These are phyloP conservation scores for Aspergillus heteromorphus DNA, from an alignment of 495 filamentous ascomycete genomes.

Conservation along the genomic window DNA sequence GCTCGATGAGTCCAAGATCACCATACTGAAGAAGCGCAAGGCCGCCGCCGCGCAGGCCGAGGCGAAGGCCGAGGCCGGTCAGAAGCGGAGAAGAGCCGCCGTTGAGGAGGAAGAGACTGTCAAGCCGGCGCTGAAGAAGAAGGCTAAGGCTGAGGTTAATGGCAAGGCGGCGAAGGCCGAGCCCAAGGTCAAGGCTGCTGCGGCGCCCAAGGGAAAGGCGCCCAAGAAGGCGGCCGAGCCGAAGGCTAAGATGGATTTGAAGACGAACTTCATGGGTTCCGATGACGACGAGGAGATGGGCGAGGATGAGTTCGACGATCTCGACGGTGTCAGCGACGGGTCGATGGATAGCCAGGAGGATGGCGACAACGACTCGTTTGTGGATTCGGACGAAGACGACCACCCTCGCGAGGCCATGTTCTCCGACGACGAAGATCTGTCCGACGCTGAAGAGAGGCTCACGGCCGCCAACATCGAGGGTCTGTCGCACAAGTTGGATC, in stretches of 20 bases:
- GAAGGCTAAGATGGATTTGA: too few species aligned
- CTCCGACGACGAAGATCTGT: constrained; percentile 91
- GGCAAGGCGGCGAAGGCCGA: constrained; percentile 22
- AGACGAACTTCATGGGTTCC: constrained; percentile 42
- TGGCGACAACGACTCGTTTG: constrained; percentile 62
- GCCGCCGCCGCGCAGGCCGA: constrained; percentile 44
- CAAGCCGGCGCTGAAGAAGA: constrained; percentile 38
- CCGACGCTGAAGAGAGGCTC: constrained; percentile 82
- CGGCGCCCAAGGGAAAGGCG: constrained; percentile 16
- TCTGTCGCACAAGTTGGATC: constrained; percentile 74
- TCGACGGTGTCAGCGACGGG: constrained; percentile 42
- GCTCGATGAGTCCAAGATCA: constrained; percentile 73
- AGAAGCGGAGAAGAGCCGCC: constrained; percentile 61
- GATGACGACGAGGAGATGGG: constrained; percentile 27
- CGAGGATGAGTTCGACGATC: constrained; percentile 50
- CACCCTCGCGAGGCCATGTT: constrained; percentile 62
- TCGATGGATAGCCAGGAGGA: constrained; percentile 45
- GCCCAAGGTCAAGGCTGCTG: constrained; percentile 9
- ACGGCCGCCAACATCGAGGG: constrained; percentile 97
- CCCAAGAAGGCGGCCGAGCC: constrained; percentile 22
- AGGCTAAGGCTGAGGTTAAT: constrained; percentile 39
- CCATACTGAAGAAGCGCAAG: constrained; percentile 72
- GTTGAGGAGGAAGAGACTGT: constrained; percentile 33
- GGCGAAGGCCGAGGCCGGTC: constrained; percentile 44
- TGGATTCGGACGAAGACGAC: constrained; percentile 68